A percentile compares a stretch with the other conserved stretches of the same genome.
Conservation (phyloP, 306 rosid species). For the Trifolium dubium region DNA sequence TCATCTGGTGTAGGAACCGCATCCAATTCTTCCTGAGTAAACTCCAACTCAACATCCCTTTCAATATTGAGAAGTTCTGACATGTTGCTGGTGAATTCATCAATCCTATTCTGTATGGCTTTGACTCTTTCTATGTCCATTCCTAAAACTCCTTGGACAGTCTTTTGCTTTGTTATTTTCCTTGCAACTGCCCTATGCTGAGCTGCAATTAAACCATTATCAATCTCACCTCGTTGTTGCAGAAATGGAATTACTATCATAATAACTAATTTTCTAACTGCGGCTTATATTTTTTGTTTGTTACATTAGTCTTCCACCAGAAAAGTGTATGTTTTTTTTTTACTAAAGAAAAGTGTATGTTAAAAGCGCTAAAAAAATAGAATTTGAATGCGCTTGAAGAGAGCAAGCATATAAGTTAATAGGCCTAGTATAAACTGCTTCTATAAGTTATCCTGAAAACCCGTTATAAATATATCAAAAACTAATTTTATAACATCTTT, state of each 20-base stretch:
- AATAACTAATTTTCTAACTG: neutral
- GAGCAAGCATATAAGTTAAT: neutral
- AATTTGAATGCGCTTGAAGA: neutral
- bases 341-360: neutral
- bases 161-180: conserved; percentile 54
- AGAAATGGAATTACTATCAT: neutral
- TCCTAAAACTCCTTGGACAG: conserved; percentile 65
- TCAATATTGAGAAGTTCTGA: conserved; percentile 73
- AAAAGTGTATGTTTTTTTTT: neutral
- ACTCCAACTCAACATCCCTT: conserved; percentile 88
- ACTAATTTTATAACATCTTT: neutral
- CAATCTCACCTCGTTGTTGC: conserved; percentile 23
- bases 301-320: neutral
- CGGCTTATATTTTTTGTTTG: neutral
- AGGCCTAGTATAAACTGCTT: neutral
- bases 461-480: neutral
- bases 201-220: conserved; percentile 52
- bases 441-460: neutral
- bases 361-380: neutral
- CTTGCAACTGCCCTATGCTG: conserved; percentile 76
- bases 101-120: conserved; percentile 67
- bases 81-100: conserved; percentile 63
- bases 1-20: conserved; percentile 77
- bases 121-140: conserved; percentile 64
- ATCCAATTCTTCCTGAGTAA: conserved; percentile 82